Evolutionary conservation across 2,329 filamentous ascomycete species (phyloP).

Genomic region (Penicillium carneum): DNA sequence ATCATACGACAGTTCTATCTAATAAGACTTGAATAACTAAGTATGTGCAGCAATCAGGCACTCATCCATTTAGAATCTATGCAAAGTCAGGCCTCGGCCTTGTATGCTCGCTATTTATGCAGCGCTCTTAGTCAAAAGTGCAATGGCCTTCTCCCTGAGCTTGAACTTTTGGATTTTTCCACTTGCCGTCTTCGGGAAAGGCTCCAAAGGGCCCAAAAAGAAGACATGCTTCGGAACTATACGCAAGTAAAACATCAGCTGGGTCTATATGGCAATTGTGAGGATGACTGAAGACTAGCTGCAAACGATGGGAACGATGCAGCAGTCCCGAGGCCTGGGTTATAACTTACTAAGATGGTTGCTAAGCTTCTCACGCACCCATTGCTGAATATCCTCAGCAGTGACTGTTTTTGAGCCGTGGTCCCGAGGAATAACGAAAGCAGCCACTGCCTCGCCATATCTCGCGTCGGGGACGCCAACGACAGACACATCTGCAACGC

Average conservation of each 20-base stretch:
- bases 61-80: background rate
- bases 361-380: slow-evolving; percentile 74
- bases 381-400: slow-evolving; percentile 68
- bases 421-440: slow-evolving; percentile 72
- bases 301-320: background rate
- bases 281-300: background rate
- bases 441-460: slow-evolving; percentile 86
- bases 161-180: slow-evolving; percentile 97
- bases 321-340: background rate
- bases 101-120: slow-evolving; percentile 3
- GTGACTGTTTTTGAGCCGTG: slow-evolving; percentile 52
- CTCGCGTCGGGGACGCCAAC: slow-evolving; percentile 81
- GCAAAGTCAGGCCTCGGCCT: background rate
- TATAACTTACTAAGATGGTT: slow-evolving; percentile 69
- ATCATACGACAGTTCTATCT: too few species aligned
- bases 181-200: slow-evolving; percentile 93
- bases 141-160: slow-evolving; percentile 71
- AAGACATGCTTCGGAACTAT: slow-evolving; percentile 86
- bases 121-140: slow-evolving; percentile 51
- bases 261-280: background rate
- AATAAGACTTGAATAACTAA: background rate
- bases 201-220: slow-evolving; percentile 66
- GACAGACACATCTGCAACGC: slow-evolving; percentile 77
- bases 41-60: background rate
- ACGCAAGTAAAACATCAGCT: slow-evolving; percentile 1